Conservation (phyloP, 2,329 filamentous ascomycete species). For the Aspergillus sp. region DNA sequence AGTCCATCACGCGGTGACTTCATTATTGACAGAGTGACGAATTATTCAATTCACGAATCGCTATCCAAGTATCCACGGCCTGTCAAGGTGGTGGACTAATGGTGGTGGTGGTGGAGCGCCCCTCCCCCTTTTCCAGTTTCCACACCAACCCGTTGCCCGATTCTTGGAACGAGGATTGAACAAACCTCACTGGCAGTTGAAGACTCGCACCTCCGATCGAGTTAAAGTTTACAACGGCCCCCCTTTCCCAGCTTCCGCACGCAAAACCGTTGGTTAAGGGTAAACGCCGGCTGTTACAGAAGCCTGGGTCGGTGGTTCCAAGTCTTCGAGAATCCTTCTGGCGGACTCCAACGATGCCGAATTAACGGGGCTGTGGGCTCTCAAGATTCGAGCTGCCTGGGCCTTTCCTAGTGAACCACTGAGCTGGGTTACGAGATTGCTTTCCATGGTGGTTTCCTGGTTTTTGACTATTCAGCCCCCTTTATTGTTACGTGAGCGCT, state of each 20-base stretch:
- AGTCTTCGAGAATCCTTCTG: slow-evolving; percentile 17
- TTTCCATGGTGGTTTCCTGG: neutral
- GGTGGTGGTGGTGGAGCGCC: neutral
- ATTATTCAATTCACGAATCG: no score
- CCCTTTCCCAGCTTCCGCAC: slow-evolving; percentile 13
- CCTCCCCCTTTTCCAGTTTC: slow-evolving; percentile 15
- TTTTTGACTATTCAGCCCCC: neutral
- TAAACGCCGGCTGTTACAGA: slow-evolving; percentile 12
- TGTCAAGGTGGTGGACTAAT: no score
- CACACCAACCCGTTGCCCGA: neutral
- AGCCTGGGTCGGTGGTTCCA: neutral
- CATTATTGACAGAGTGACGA: no score
- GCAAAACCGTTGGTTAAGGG: slow-evolving; percentile 6
- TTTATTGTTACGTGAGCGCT: neutral
- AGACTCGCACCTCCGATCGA: neutral
- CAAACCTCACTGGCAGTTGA: neutral
- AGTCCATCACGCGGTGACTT: no score
- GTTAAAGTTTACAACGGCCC: slow-evolving; percentile 10
- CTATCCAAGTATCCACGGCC: no score
- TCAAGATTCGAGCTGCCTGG: neutral
- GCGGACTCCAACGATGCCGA: neutral
- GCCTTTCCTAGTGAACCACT: neutral
- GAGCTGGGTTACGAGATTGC: neutral
- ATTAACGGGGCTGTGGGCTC: neutral
- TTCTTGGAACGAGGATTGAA: neutral